Evolutionary conservation across 2,329 filamentous ascomycete genomes (phyloP).

Genomic region (Aspergillus terreus): DNA sequence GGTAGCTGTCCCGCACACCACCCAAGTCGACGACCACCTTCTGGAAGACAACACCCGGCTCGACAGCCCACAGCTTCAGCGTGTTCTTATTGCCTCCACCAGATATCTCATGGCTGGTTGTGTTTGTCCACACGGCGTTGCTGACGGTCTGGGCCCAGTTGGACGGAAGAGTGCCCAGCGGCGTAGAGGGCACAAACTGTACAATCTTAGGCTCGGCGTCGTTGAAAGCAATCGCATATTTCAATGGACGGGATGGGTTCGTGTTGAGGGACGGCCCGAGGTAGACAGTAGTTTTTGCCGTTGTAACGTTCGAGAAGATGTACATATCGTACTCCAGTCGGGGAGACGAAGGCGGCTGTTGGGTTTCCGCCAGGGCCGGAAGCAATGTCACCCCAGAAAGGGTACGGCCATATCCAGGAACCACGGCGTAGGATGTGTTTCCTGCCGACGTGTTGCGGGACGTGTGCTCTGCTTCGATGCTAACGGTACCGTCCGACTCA

Average conservation of each 20-base stretch:
- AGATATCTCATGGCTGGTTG: slow-evolving; percentile 33
- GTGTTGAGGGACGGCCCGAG: slow-evolving; percentile 48
- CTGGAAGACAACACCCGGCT: slow-evolving; percentile 53
- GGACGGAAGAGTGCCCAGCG: slow-evolving; percentile 10
- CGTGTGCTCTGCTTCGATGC: slow-evolving; percentile 34
- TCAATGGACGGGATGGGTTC: slow-evolving; percentile 48
- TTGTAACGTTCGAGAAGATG: slow-evolving; percentile 52
- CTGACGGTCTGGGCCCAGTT: slow-evolving; percentile 7
- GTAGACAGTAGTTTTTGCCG: slow-evolving; percentile 38
- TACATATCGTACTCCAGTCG: slow-evolving; percentile 61
- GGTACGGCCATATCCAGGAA: slow-evolving; percentile 57
- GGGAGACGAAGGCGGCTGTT: slow-evolving; percentile 47
- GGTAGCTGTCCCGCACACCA: slow-evolving; percentile 52
- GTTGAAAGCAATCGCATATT: slow-evolving; percentile 50
- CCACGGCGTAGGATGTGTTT: slow-evolving; percentile 48
- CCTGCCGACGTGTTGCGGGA: slow-evolving; percentile 19
- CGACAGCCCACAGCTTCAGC: slow-evolving; percentile 50
- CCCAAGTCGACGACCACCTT: slow-evolving; percentile 57
- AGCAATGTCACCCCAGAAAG: slow-evolving; percentile 56
- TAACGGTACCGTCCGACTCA: slow-evolving; percentile 52
- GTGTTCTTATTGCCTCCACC: slow-evolving; percentile 40
- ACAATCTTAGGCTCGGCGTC: slow-evolving; percentile 35
- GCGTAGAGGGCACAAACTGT: slow-evolving; percentile 36
- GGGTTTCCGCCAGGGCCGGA: slow-evolving; percentile 50
- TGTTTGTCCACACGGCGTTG: slow-evolving; percentile 26